Conservation (phyloP, 371 early-diverging fungal genomes). For the Saksenaea vasiformis region DNA sequence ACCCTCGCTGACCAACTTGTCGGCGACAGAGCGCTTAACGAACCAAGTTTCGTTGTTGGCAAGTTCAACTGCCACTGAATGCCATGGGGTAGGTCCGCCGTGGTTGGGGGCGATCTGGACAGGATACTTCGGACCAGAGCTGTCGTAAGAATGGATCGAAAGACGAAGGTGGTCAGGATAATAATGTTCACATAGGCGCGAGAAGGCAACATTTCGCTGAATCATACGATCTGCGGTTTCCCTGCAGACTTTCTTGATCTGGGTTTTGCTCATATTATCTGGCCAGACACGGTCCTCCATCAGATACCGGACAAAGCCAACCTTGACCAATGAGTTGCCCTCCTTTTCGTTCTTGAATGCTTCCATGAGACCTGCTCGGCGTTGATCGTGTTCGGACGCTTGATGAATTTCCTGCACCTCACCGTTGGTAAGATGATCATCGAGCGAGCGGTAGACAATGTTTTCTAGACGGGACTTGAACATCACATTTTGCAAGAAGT, state of each 20-base stretch:
- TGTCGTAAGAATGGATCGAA: conserved; percentile 9
- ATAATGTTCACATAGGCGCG: conserved; percentile 3
- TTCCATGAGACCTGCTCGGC: conserved; percentile 8
- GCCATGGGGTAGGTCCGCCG: conserved; percentile 10
- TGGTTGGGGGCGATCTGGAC: conserved; percentile 3
- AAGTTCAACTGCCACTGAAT: conserved; percentile 1
- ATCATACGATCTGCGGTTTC: conserved; percentile 4
- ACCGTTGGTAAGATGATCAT: conserved; percentile 5
- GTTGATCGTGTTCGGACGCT: conserved; percentile 1
- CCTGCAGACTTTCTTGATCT: conserved; percentile 7
- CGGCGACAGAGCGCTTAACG: conserved; percentile 8
- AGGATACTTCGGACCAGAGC: conserved; percentile 9
- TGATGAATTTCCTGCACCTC: conserved; percentile 6
- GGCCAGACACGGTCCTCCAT: conserved; percentile 9
- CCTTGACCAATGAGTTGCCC: background rate
- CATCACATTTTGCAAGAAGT: conserved; percentile 1
- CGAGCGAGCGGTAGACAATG: background rate
- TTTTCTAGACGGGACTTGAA: conserved; percentile 3
- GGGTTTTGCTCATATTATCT: background rate
- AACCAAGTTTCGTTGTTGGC: conserved; percentile 2
- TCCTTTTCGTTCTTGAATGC: background rate
- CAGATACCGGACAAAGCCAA: conserved; percentile 9
- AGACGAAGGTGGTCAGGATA: conserved; percentile 7
- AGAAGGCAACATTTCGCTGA: conserved; percentile 10
- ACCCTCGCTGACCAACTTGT: background rate